Evolutionary conservation across 331 rosid genomes (phyloP), one percentile per base, ranked within the genome.

Genomic region (Malus hybrid): DNA sequence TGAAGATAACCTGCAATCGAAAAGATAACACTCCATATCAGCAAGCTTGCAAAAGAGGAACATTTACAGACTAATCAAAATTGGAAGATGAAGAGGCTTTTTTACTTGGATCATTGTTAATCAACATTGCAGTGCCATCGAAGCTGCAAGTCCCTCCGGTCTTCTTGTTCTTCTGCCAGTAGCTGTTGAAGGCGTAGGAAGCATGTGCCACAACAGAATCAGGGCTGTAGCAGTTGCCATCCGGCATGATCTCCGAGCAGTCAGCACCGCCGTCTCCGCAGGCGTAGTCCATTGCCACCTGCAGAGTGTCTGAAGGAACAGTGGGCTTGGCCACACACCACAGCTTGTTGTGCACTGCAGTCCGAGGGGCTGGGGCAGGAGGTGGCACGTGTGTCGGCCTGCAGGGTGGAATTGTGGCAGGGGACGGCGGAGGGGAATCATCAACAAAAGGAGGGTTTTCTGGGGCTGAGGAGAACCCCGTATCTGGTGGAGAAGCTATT

Each of bases 241-340:
- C 77, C 0, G 95, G 90, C 59, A 46, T 39, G 6, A 94, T 92
- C 81, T 86, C 96, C 6, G 62, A 44, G 64, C 99, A 94, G 55
- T 87, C 96, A 56, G 89, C 97, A 29, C 86, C 97, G 55, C 96
- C 98, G 9, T 78, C 90, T 20, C 97, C 97, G 76, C 99, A 94
- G n/a, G 99, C 99, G 66, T 90, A 92, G 69, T 94, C 96, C 82
- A 94, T 79, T 24, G 95, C 92, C 75, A 79, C 82, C 59, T 92
- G 99, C 48, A 92, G 73, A 18, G 88, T 85, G 9, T 86, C 97
- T 27, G 79, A 88, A 4, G 96, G 96, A 73, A 94, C 97, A 52
- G 77, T 87, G 4, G 97, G 97, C 87, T 94, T 94, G 3, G 99
- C 99, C 78, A 94, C 97, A 74, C 99, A 90, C 99, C 99, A 94